Conservation (phyloP, 805 yeast genomes). For the Ogataea trehaloabstinens region DNA sequence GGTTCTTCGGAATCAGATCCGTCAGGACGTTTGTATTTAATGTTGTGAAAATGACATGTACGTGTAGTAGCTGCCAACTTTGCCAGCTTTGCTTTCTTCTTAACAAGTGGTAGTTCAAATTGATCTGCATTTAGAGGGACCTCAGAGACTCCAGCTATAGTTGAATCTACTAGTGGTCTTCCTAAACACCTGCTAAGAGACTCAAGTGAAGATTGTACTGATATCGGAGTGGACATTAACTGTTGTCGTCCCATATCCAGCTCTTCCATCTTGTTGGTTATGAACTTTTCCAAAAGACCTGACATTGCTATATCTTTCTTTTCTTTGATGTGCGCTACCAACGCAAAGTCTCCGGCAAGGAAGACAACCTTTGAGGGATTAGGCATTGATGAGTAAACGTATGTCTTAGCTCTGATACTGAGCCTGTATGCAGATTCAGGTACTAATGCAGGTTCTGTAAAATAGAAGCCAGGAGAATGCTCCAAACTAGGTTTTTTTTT, state of each 20-base stretch:
- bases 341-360: slow-evolving; percentile 40
- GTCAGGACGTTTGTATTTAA: slow-evolving; percentile 29
- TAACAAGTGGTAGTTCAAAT: slow-evolving; percentile 29
- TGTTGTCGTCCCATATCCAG: slow-evolving; percentile 24
- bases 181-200: slow-evolving; percentile 28
- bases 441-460: slow-evolving; percentile 26
- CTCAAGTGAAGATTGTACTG: slow-evolving; percentile 24
- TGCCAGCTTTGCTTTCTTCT: slow-evolving; percentile 30
- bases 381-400: slow-evolving; percentile 41
- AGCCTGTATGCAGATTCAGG: slow-evolving; percentile 38
- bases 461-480: slow-evolving; percentile 17
- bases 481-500: slow-evolving; percentile 18
- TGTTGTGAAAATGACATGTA: slow-evolving; percentile 33
- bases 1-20: slow-evolving; percentile 34
- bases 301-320: slow-evolving; percentile 31
- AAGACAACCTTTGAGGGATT: slow-evolving; percentile 44
- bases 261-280: slow-evolving; percentile 28
- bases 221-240: slow-evolving; percentile 31
- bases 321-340: slow-evolving; percentile 35
- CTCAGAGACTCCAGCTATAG: slow-evolving; percentile 17
- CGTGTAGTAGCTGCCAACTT: slow-evolving; percentile 30
- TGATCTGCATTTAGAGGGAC: slow-evolving; percentile 19
- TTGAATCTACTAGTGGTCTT: slow-evolving; percentile 29
- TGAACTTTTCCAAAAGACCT: slow-evolving; percentile 35
- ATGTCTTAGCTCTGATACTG: slow-evolving; percentile 40